phyloP scores from a whole-genome alignment of 1,284 basidiomycete genomes.

The Apiotrichum brassicae region DNA sequence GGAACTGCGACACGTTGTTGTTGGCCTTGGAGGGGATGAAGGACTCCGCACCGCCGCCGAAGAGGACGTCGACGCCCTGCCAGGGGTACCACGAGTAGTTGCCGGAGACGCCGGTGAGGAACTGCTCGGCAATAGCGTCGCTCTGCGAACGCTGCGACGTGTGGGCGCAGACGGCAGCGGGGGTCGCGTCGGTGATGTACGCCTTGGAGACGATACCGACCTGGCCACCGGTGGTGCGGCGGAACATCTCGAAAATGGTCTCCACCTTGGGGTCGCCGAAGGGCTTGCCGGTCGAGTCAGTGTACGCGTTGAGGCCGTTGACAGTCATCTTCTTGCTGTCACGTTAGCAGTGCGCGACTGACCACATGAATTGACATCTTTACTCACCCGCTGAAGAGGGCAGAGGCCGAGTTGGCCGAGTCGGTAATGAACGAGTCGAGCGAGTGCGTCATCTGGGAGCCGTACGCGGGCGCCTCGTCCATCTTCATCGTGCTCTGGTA shows the following conservation, averaged over 20 bases:
- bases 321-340: constrained; percentile 44
- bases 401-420: constrained; percentile 50
- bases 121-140: constrained; percentile 43
- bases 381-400: constrained; percentile 44
- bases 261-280: constrained; percentile 43
- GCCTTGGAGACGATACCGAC: constrained; percentile 49
- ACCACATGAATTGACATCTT: no score
- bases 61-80: constrained; percentile 42
- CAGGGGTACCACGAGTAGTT: constrained; percentile 46
- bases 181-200: constrained; percentile 48
- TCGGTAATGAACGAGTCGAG: constrained; percentile 46
- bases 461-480: constrained; percentile 38
- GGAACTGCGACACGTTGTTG: constrained; percentile 44
- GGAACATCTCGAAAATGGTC: constrained; percentile 42
- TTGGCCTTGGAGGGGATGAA: constrained; percentile 38
- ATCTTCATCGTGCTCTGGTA: constrained; percentile 42
- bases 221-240: constrained; percentile 38
- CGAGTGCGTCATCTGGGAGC: constrained; percentile 37
- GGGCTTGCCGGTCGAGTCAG: constrained; percentile 31
- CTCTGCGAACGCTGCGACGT: constrained; percentile 41
- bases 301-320: constrained; percentile 47
- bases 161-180: constrained; percentile 42
- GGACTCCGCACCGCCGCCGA: constrained; percentile 46
- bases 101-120: constrained; percentile 39
- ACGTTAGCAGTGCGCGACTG: no score